Percentiles rank a stretch among this genome's conserved stretches.
Evolutionary conservation across 2,329 filamentous ascomycete species (phyloP).

Genomic region (Fusarium sambucinum): DNA sequence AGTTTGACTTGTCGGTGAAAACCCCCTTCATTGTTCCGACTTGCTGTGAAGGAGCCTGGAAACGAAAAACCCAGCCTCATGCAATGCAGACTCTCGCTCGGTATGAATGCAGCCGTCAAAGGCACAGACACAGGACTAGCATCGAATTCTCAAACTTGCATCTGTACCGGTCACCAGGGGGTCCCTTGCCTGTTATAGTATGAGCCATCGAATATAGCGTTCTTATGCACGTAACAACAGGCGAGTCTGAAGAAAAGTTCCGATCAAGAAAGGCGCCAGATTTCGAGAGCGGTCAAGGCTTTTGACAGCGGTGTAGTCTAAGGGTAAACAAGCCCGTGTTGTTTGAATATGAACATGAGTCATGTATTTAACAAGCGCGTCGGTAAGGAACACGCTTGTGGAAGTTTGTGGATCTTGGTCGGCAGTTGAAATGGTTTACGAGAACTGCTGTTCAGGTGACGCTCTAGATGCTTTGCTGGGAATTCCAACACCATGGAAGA

Average conservation of each 20-base stretch:
- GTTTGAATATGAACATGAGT: slow-evolving; percentile 25
- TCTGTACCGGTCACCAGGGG: slow-evolving; percentile 18
- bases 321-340: slow-evolving; percentile 4
- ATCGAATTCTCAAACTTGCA: slow-evolving; percentile 27
- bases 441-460: slow-evolving; percentile 3
- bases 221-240: slow-evolving; percentile 32
- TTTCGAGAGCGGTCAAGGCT: slow-evolving; percentile 30
- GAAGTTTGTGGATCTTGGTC: slow-evolving; percentile 31
- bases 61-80: slow-evolving; percentile 21
- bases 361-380: slow-evolving; percentile 22
- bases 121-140: slow-evolving; percentile 22
- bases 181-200: slow-evolving; percentile 19
- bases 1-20: slow-evolving; percentile 29
- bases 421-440: slow-evolving; percentile 31
- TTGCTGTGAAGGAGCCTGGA: not conserved
- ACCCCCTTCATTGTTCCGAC: slow-evolving; percentile 5
- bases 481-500: not conserved
- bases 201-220: slow-evolving; percentile 21
- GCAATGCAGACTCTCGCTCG: slow-evolving; percentile 8
- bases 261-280: slow-evolving; percentile 12
- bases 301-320: slow-evolving; percentile 24
- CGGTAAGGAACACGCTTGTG: slow-evolving; percentile 18
- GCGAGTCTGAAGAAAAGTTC: slow-evolving; percentile 20
- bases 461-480: not conserved
- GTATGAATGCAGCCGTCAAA: slow-evolving; percentile 32